These are phyloP conservation scores for Trichoderma citrinoviride DNA, from an alignment of 2,329 filamentous ascomycete species.

Conservation along the genomic window DNA sequence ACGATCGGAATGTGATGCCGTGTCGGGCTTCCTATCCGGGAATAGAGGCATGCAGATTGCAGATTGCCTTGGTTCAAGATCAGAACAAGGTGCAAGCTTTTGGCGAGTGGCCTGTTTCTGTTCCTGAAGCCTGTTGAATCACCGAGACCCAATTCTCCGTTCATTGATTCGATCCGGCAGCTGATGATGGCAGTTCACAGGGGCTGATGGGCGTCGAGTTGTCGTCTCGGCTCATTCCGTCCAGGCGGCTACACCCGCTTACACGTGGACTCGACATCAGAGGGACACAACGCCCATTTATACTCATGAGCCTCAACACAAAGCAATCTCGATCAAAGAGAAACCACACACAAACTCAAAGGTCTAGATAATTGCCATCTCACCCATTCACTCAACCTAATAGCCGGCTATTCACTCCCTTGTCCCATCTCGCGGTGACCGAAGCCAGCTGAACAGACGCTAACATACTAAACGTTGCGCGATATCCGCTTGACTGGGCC, in stretches of 20 bases:
- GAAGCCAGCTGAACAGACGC: neutral
- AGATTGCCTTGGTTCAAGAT: neutral
- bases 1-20: neutral
- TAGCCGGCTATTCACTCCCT: neutral
- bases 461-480: neutral
- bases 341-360: too few species aligned
- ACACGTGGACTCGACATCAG: neutral
- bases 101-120: neutral
- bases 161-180: slow-evolving; percentile 3
- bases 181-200: neutral
- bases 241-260: neutral
- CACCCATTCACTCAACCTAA: neutral
- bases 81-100: neutral
- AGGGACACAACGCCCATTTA: neutral
- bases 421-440: neutral
- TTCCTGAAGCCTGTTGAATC: neutral
- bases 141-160: neutral
- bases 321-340: too few species aligned
- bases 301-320: too few species aligned
- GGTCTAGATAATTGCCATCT: neutral
- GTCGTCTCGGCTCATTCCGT: neutral
- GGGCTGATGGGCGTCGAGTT: neutral
- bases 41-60: too few species aligned
- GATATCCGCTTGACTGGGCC: neutral
- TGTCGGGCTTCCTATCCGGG: neutral